Evolutionary conservation across 164 flowering plant species (phyloP).

Genomic region (Aristolochia californica): DNA sequence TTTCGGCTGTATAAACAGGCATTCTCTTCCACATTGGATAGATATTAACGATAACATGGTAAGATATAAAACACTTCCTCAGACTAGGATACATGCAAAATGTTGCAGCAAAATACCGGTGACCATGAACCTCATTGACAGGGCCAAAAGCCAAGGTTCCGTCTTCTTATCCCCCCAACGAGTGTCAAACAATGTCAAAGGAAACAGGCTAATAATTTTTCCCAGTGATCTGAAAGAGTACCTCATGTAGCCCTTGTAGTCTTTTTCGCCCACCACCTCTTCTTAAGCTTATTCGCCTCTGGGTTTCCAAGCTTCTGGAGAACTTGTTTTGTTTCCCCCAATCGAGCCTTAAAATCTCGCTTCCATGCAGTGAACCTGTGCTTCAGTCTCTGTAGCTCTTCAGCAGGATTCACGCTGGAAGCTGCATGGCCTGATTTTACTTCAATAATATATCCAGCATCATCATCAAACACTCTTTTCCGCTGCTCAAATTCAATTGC

Average conservation of each 20-base stretch:
- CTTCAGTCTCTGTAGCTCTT: constrained; percentile 58
- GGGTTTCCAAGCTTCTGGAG: constrained; percentile 44
- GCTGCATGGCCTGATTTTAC: constrained; percentile 28
- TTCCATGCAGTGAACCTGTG: constrained; percentile 61
- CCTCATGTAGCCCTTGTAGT: constrained; percentile 13
- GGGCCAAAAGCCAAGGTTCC: no score
- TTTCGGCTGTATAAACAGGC: no score
- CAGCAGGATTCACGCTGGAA: constrained; percentile 27
- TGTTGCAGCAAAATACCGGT: no score
- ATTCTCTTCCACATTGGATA: no score
- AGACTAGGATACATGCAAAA: no score
- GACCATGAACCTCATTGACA: no score
- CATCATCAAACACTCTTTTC: constrained; percentile 55
- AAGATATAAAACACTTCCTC: no score
- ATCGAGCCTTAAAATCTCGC: constrained; percentile 58
- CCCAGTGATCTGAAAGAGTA: no score
- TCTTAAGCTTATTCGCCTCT: constrained; percentile 30
- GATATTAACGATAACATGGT: no score
- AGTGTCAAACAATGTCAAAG: no score
- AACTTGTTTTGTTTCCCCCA: constrained; percentile 46
- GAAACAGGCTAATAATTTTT: no score
- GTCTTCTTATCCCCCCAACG: no score
- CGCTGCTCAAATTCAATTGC: constrained; percentile 62
- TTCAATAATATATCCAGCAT: constrained; percentile 40
- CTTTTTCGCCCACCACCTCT: constrained; percentile 74